Evolutionary conservation across 83 land plant species (phyloP), one percentile per base, ranked within the genome.

Genomic region (Thuja plicata): DNA sequence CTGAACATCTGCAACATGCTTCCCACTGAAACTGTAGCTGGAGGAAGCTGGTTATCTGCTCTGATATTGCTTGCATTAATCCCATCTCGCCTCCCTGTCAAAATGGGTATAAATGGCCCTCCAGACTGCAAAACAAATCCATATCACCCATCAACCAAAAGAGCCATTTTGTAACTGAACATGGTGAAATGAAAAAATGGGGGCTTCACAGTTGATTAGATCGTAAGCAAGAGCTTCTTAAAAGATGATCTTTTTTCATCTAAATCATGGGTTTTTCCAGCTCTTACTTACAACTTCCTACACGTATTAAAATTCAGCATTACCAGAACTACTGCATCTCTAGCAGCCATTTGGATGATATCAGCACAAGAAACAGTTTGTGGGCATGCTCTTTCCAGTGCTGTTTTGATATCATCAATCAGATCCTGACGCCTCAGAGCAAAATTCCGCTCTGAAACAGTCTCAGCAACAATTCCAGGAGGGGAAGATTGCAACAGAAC

Each of bases 271-370:
- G 40, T 38, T 38, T 46, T 46, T 46, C 8, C 8, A 43, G 45
- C 45, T 43, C 45, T 43, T 43, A 43, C 45, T 1, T 43, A 38
- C 50, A 50, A 11, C 54, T 11, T 50, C 2, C 54, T 11, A 50
- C 0, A 11, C 54, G 12, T 1, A 50, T 6, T 50, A 50, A 15
- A 54, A 15, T 19, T 15, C 57, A 54, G 57, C 57, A 54, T 54
- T 54, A 89, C 90, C 90, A 88, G 79, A n/a, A 40, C 84, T 19
- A 89, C 70, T 9, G 90, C 79, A 77, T 89, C 90, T 55, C 90
- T 71, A 9, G 85, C 90, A 3, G 90, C 90, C 90, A 89, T 89
- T 15, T 88, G 90, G 12, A 89, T 77, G 13, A 89, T 89, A 57
- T 89, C 90, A 0, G 90, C 90, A 37, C 90, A 89, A 10, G 90